Evolutionary conservation across 352 stramenopile species (phyloP), one percentile per base, ranked within the genome.

Genomic region (Phytophthora sojae): DNA sequence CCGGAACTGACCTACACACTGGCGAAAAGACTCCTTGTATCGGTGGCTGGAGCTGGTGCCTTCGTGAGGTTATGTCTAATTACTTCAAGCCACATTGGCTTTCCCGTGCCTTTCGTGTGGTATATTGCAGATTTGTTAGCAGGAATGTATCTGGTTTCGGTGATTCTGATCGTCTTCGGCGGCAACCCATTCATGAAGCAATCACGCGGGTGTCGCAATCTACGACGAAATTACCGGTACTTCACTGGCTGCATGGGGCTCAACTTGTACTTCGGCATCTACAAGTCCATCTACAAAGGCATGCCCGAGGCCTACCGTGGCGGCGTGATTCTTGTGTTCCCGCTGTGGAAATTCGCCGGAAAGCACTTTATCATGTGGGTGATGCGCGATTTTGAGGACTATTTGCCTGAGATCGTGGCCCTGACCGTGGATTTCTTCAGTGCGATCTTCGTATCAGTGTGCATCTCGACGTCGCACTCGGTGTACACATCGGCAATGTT

Each of bases 351-450:
- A 47, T 47, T 47, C 5, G 14, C 39, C 15, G 14, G 44, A 11
- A 26, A 51, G 6, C n/a, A 51, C 42, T 49, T 49, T 12, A 49
- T 49, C 42, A 49, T 49, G 42, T 51, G 44, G 44, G 44, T 26
- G 23, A 51, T 51, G 44, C 42, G 42, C 6, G 42, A 49, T 49
- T 19, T 49, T 2, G 42, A 49, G 15, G 42, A 49, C 15, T 49
- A 21, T 21, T 21, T 49, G 19, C 42, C 42, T 25, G 44, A 51
- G 8, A 51, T 51, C 4, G 44, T 51, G 7, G 42, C 42, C 4
- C 42, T 50, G 2, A 50, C 42, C 3, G 42, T 50, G 44, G 44
- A 51, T 51, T 51, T 25, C 44, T 51, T 51, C 44, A 51, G n/a
- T n/a, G n/a, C 44, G 2, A 23, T 51, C 5, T 51, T 26, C n/a